Conservation (phyloP, 108 stramenopile species). For the Ochromonas danica region DNA sequence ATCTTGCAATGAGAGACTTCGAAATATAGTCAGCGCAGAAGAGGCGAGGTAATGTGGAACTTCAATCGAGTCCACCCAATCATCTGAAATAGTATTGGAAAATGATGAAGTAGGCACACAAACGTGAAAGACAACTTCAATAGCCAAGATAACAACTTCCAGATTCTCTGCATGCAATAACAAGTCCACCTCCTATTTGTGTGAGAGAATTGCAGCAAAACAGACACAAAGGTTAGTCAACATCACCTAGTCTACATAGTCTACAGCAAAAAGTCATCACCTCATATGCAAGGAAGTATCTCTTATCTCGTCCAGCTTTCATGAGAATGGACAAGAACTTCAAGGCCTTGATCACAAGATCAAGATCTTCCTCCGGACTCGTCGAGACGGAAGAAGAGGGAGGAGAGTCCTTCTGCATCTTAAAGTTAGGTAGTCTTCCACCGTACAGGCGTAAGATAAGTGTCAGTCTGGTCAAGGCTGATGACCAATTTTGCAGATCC, state of each 20-base stretch:
- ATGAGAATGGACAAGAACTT: not conserved
- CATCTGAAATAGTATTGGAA: not conserved
- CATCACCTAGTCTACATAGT: too few relatives aligned
- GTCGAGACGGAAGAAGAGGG: too few relatives aligned
- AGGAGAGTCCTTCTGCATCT: not conserved
- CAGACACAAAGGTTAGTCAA: too few relatives aligned
- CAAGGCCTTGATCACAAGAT: not conserved
- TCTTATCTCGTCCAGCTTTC: conserved; percentile 11
- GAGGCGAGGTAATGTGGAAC: not conserved
- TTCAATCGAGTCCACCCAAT: not conserved
- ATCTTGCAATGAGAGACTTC: too few relatives aligned
- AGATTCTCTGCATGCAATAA: not conserved
- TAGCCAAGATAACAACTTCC: not conserved
- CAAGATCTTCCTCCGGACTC: not conserved
- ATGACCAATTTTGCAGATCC: not conserved
- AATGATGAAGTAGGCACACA: not conserved
- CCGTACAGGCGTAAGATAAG: not conserved
- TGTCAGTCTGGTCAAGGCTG: not conserved
- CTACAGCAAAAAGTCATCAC: not conserved
- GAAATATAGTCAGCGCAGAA: not conserved
- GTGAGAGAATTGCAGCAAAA: too few relatives aligned
- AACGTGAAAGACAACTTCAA: not conserved
- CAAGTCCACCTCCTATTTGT: not conserved
- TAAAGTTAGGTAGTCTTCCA: not conserved
- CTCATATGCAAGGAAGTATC: conserved; percentile 15